A percentile compares a stretch with the other conserved stretches of the same genome.
phyloP scores from a whole-genome alignment of 208 protist genomes.

The Acanthamoeba sp. region DNA sequence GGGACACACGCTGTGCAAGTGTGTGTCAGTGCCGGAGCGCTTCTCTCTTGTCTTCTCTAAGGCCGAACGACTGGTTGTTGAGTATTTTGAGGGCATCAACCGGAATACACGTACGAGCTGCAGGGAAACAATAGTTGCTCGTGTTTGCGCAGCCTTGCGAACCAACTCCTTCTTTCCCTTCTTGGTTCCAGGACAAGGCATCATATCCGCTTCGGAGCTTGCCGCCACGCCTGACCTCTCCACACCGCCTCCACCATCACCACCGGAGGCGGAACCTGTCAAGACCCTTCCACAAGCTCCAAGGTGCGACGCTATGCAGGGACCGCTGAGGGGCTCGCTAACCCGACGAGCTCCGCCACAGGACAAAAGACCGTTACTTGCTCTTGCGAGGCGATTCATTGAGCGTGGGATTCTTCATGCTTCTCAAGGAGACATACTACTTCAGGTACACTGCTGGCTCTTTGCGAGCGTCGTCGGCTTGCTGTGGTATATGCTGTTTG shows the following conservation, averaged over 20 bases:
- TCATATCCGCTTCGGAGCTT: not conserved
- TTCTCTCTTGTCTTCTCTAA: constrained; percentile 62
- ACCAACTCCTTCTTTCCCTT: too few relatives aligned
- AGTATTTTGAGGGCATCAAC: constrained; percentile 32
- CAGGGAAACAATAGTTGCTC: not conserved
- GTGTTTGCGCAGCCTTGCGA: not conserved
- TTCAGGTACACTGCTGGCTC: not conserved
- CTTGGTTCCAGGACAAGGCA: not conserved
- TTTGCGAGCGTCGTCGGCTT: too few relatives aligned
- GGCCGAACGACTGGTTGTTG: not conserved
- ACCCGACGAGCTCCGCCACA: not conserved
- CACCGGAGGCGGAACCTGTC: not conserved
- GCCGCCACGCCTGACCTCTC: not conserved
- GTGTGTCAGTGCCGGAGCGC: constrained; percentile 11
- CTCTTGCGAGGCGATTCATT: constrained; percentile 11
- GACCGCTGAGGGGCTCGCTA: not conserved
- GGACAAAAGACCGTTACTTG: not conserved
- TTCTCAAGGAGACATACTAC: constrained; percentile 1
- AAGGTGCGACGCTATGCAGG: not conserved
- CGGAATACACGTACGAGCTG: not conserved
- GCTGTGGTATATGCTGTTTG: not conserved
- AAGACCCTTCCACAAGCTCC: not conserved
- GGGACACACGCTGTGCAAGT: not conserved
- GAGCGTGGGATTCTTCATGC: constrained; percentile 6
- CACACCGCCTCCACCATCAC: not conserved